Evolutionary conservation across 169 alveolate species (phyloP).

Genomic region (Eimeria acervulina): DNA sequence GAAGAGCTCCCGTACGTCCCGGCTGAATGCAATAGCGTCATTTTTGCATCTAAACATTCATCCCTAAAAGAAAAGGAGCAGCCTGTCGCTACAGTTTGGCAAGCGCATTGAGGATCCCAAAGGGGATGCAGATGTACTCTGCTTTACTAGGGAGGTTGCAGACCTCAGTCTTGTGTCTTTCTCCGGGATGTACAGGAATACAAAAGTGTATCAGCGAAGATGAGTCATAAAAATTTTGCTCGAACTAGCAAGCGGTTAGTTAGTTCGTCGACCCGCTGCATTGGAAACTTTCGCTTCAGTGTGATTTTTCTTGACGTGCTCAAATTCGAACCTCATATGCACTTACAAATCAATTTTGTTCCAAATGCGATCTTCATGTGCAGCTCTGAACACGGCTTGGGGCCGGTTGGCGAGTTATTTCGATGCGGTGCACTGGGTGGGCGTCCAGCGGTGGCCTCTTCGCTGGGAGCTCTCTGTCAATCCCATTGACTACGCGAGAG

Average conservation of each 20-base stretch:
- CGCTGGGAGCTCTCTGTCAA: background rate
- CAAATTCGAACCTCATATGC: too few species aligned
- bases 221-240: background rate
- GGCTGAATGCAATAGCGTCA: background rate
- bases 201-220: background rate
- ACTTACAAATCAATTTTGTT: too few species aligned
- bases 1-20: background rate
- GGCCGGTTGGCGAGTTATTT: background rate
- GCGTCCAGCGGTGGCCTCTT: background rate
- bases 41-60: background rate
- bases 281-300: background rate
- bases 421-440: background rate
- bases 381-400: background rate
- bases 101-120: background rate
- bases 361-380: background rate
- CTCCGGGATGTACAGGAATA: background rate
- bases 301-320: background rate
- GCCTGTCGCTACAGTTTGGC: background rate
- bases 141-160: background rate
- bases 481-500: background rate
- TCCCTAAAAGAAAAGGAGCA: background rate
- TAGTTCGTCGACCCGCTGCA: too few species aligned
- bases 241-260: background rate
- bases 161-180: background rate
- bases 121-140: background rate